A percentile compares a stretch with the other conserved stretches of the same genome.
Conservation (phyloP, 257 asterid species). For the Salvia splendens region DNA sequence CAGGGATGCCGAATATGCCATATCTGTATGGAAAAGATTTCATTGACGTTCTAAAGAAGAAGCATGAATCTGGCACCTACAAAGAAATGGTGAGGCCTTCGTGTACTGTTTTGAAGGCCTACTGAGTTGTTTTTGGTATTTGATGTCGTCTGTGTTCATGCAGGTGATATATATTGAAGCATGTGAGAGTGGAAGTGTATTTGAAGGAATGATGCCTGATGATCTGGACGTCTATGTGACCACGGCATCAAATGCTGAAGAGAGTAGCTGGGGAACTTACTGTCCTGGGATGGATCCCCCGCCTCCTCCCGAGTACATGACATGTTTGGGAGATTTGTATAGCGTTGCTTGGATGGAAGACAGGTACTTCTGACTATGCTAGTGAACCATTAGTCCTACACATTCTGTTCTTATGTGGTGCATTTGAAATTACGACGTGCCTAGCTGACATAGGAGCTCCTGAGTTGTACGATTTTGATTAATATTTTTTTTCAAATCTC, state of each 20-base stretch:
- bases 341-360: constrained; percentile 99
- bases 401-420: no score
- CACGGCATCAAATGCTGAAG: constrained; percentile 83
- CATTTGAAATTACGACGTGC: no score
- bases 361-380: constrained; percentile 43
- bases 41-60: constrained; percentile 69
- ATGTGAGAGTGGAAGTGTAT: constrained; percentile 88
- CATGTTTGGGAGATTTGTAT: constrained; percentile 91
- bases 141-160: background rate
- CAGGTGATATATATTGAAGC: constrained; percentile 86
- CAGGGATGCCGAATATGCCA: constrained; percentile 85
- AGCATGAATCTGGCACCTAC: constrained; percentile 69
- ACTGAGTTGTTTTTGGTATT: background rate
- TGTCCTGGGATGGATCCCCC: constrained; percentile 73
- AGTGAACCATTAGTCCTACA: no score
- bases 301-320: constrained; percentile 62
- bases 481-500: no score
- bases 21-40: constrained; percentile 71
- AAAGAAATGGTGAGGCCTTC: constrained; percentile 63
- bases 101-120: background rate
- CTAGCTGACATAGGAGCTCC: no score
- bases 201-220: constrained; percentile 85
- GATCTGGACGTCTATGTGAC: constrained; percentile 73
- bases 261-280: constrained; percentile 91
- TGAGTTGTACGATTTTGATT: no score